phyloP scores from a whole-genome alignment of 352 stramenopile genomes.

The Elongisporangium prolatum region DNA sequence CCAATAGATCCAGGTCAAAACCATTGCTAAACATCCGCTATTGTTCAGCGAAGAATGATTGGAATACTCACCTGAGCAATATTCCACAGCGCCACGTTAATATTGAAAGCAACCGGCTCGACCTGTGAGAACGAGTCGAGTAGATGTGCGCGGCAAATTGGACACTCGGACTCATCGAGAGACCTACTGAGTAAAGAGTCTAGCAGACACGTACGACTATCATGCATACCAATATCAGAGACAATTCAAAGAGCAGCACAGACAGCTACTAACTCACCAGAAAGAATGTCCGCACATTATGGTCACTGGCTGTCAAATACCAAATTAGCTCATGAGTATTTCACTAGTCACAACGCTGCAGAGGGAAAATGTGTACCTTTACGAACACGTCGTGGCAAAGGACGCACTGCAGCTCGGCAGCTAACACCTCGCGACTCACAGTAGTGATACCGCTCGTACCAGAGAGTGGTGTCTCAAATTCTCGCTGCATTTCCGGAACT shows the following conservation, averaged over 20 bases:
- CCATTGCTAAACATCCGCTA: neutral
- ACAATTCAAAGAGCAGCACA: too few species aligned
- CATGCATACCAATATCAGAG: neutral
- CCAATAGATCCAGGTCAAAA: constrained; percentile 24
- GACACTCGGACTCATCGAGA: constrained; percentile 43
- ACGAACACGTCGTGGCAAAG: constrained; percentile 54
- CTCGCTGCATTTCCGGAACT: constrained; percentile 3
- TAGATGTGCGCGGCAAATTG: constrained; percentile 40
- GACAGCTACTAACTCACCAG: too few species aligned
- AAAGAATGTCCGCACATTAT: constrained; percentile 46
- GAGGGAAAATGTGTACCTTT: constrained; percentile 20
- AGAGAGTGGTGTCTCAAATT: constrained; percentile 3
- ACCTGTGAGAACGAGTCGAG: constrained; percentile 21
- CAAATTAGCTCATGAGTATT: neutral
- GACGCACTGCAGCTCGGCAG: constrained; percentile 44
- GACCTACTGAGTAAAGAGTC: constrained; percentile 37
- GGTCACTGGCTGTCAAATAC: constrained; percentile 28
- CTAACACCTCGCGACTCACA: constrained; percentile 14
- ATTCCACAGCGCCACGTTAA: constrained; percentile 77
- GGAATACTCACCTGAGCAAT: constrained; percentile 43
- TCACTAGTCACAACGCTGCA: neutral
- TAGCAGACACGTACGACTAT: constrained; percentile 45
- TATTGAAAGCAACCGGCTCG: constrained; percentile 26
- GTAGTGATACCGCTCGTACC: constrained; percentile 11
- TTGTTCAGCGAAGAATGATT: neutral